Conservation (phyloP, 2,329 filamentous ascomycete species). For the Ophiostoma himal-ulmi region DNA sequence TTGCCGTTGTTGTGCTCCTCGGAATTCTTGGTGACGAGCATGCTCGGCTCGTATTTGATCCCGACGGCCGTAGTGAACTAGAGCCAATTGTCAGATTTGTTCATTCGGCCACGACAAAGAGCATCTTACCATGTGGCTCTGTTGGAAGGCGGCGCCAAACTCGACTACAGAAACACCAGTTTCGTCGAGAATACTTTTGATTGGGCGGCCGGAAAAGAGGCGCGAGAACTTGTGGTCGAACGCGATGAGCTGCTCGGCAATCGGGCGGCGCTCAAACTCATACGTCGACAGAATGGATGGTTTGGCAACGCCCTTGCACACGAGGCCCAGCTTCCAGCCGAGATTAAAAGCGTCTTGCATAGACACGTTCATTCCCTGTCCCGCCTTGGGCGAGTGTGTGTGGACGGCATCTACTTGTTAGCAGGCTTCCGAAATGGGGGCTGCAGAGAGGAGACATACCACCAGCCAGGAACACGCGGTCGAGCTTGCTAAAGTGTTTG, state of each 20-base stretch:
- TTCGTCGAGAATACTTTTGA: slow-evolving; percentile 51
- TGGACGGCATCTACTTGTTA: slow-evolving; percentile 40
- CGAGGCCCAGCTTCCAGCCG: slow-evolving; percentile 41
- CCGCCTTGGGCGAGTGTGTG: slow-evolving; percentile 46
- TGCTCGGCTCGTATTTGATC: slow-evolving; percentile 19
- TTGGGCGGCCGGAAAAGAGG: slow-evolving; percentile 46
- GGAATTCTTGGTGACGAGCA: slow-evolving; percentile 13
- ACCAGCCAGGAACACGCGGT: slow-evolving; percentile 54
- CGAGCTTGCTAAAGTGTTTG: slow-evolving; percentile 42
- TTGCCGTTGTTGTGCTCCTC: neutral
- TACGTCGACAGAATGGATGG: slow-evolving; percentile 39
- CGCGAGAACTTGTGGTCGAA: slow-evolving; percentile 47
- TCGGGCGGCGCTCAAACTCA: slow-evolving; percentile 43
- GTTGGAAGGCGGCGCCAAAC: slow-evolving; percentile 34
- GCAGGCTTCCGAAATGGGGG: neutral
- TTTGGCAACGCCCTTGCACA: slow-evolving; percentile 33
- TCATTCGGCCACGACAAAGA: too few relatives aligned
- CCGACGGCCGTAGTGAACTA: slow-evolving; percentile 21
- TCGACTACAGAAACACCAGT: slow-evolving; percentile 52
- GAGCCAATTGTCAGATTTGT: slow-evolving; percentile 1
- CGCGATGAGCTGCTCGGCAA: slow-evolving; percentile 55
- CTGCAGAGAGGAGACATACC: neutral
- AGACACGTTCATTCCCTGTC: slow-evolving; percentile 56
- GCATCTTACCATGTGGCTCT: slow-evolving; percentile 16
- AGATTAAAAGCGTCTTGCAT: slow-evolving; percentile 52